Evolutionary conservation across 2,329 filamentous ascomycete species (phyloP), one percentile per base, ranked within the genome.

Genomic region (Cryphonectria naterciae): DNA sequence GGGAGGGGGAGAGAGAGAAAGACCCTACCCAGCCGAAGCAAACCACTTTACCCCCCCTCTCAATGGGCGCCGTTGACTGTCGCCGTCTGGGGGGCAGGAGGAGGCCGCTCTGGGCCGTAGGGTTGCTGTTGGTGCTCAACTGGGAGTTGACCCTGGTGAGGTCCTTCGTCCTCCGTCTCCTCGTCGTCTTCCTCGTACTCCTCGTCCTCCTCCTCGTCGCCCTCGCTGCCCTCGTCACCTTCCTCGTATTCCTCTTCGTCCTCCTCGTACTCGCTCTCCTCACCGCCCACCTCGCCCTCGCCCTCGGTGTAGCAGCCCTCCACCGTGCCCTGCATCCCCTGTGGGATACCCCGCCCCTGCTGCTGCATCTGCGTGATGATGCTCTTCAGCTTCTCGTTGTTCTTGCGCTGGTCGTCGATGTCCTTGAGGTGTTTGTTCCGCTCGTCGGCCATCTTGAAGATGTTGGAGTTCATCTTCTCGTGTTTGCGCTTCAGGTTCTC

Each of bases 361-460:
- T 93, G 93, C 81, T 98, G 95, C 94, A 98, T 97, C 77, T 94
- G 93, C 73, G 96, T 93, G 82, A 97, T 97, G 77, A 98, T 93
- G 79, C 93, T 94, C 82, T 95, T 95, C 70, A 99, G 89, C 81
- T 97, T 97, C 73, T 94, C 92, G 77, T 94, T 94, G 85, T 94
- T 94, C 82, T 92, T 93, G 78, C 91, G 91, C 79, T 94, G 89
- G 49, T 92, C 89, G 74, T 97, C 93, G 68, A 95, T 86, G 74
- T 93, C 91, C 74, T 92, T 89, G 74, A 94, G 88, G 77, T 90
- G 89, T 76, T 91, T 89, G 41, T 90, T 92, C 22, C 96, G 91
- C 80, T 98, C 95, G 80, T 98, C 94, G 4, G 95, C 96, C 95
- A 98, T 97, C 78, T 96, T 93, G 71, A 98, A 89, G 78, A 99